phyloP scores from a whole-genome alignment of 441 rosid species.

The Adansonia madagascariensis region DNA sequence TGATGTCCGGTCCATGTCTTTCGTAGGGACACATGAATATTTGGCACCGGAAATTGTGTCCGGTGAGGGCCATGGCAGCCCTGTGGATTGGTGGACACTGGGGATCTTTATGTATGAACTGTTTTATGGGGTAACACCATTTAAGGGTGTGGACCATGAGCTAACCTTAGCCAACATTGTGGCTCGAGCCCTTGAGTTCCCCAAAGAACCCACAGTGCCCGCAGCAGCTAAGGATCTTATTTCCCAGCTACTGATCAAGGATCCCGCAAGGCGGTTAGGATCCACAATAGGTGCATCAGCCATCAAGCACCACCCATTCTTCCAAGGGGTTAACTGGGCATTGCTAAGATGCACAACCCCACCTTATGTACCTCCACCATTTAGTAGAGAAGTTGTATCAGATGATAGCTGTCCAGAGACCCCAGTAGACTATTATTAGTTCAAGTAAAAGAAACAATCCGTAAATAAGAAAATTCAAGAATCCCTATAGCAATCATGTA shows the following conservation, averaged over 20 bases:
- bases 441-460: not conserved
- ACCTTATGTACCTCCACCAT: constrained; percentile 74
- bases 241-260: constrained; percentile 69
- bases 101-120: constrained; percentile 87
- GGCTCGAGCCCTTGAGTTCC: constrained; percentile 88
- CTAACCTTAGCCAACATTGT: constrained; percentile 80
- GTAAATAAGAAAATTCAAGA: constrained; percentile 8
- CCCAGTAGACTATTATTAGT: constrained; percentile 72
- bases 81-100: constrained; percentile 94
- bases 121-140: constrained; percentile 78
- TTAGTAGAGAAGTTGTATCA: constrained; percentile 56
- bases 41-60: constrained; percentile 88
- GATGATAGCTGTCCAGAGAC: constrained; percentile 72
- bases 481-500: constrained; percentile 1
- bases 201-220: constrained; percentile 68
- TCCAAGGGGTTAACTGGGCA: constrained; percentile 91
- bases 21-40: constrained; percentile 93
- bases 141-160: constrained; percentile 84
- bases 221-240: constrained; percentile 69
- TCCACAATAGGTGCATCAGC: constrained; percentile 79
- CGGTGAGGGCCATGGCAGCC: constrained; percentile 89
- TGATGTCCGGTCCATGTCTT: constrained; percentile 87
- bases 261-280: constrained; percentile 73
- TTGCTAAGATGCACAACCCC: constrained; percentile 76
- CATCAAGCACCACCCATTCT: constrained; percentile 76